Conservation (phyloP, 2,329 filamentous ascomycete genomes). For the Periglandula ipomoeae region DNA sequence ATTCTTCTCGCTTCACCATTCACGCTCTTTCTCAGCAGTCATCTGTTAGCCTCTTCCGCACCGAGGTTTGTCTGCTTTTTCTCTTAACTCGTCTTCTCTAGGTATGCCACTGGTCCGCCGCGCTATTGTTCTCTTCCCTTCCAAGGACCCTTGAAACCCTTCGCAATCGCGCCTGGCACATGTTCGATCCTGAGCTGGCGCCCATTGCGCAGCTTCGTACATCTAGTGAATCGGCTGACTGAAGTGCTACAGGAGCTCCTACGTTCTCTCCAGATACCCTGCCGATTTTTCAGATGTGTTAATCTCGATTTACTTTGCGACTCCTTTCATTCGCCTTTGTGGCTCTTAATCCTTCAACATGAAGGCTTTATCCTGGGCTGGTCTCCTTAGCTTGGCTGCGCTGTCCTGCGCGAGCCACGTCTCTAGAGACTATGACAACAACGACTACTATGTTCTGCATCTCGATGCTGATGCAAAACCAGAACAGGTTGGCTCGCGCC, state of each 20-base stretch:
- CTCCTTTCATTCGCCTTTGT: background rate
- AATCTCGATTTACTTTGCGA: slow-evolving; percentile 1
- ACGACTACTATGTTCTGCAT: slow-evolving; percentile 92
- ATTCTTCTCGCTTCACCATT: background rate
- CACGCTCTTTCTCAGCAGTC: background rate
- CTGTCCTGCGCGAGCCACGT: slow-evolving; percentile 40
- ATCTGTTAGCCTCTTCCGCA: background rate
- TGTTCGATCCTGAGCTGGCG: too few relatives aligned
- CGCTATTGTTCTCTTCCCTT: too few relatives aligned
- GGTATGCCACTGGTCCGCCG: too few relatives aligned
- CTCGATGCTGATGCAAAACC: slow-evolving; percentile 60
- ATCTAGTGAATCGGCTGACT: background rate
- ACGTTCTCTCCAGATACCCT: background rate
- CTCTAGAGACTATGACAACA: slow-evolving; percentile 62
- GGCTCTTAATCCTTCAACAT: slow-evolving; percentile 23
- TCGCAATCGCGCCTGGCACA: too few relatives aligned
- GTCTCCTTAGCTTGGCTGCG: slow-evolving; percentile 42
- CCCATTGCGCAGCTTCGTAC: background rate
- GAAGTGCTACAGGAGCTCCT: background rate
- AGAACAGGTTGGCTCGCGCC: slow-evolving; percentile 55
- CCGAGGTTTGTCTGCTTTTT: background rate
- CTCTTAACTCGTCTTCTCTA: too few relatives aligned
- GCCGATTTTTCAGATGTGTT: slow-evolving; percentile 1
- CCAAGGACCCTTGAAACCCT: too few relatives aligned
- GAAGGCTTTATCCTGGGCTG: slow-evolving; percentile 43